Evolutionary conservation across 768 basidiomycete genomes (phyloP).

Genomic region (Tricholoma matsutake): DNA sequence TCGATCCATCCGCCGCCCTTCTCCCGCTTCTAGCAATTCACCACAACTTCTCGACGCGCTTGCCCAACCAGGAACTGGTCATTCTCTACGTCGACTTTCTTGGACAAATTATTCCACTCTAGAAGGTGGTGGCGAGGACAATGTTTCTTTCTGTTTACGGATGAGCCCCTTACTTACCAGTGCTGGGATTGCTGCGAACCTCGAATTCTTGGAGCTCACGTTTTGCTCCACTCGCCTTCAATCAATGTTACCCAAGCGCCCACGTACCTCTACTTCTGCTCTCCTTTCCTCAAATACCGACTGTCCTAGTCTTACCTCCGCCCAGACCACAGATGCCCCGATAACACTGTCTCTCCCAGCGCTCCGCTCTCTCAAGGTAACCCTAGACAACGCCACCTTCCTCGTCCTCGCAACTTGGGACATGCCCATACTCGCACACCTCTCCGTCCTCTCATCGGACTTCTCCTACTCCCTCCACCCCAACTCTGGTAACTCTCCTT

Average conservation of each 20-base stretch:
- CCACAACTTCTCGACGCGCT: conserved; percentile 59
- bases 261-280: conserved; percentile 8
- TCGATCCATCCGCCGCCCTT: conserved; percentile 56
- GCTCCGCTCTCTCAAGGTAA: conserved; percentile 65
- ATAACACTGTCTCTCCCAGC: conserved; percentile 52
- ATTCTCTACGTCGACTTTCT: conserved; percentile 53
- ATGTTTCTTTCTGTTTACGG: conserved; percentile 51
- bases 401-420: conserved; percentile 62
- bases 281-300: conserved; percentile 8
- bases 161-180: conserved; percentile 52
- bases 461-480: conserved; percentile 45
- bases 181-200: conserved; percentile 39
- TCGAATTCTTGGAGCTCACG: conserved; percentile 69
- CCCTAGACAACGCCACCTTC: conserved; percentile 71
- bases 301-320: conserved; percentile 3
- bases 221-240: conserved; percentile 49
- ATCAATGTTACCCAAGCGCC: conserved; percentile 19
- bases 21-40: conserved; percentile 42
- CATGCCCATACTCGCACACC: conserved; percentile 59
- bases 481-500: conserved; percentile 33
- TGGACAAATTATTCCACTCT: conserved; percentile 59
- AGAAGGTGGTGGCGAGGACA: conserved; percentile 30
- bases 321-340: conserved; percentile 10
- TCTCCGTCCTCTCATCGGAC: conserved; percentile 69
- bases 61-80: conserved; percentile 41